Evolutionary conservation across 345 rosid species (phyloP).

Genomic region (Kernera saxatilis): DNA sequence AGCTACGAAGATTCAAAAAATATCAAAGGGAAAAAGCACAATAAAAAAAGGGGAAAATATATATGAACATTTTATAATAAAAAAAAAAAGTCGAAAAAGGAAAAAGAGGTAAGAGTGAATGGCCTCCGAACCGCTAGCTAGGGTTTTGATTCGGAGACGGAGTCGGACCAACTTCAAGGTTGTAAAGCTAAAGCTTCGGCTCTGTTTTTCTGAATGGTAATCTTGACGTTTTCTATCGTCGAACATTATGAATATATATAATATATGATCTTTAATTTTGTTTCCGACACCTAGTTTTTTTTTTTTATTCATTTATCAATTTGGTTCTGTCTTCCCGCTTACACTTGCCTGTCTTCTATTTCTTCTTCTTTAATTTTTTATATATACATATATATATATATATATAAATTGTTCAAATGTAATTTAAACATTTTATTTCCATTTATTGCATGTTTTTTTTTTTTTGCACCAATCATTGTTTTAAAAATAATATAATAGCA

Average conservation of each 20-base stretch:
- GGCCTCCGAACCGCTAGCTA: constrained; percentile 8
- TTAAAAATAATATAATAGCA: background rate
- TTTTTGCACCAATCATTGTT: constrained; percentile 7
- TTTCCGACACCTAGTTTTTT: background rate
- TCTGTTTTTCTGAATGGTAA: background rate
- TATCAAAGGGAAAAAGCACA: background rate
- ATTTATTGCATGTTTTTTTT: constrained; percentile 3
- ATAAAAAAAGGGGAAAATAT: background rate
- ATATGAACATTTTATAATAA: background rate
- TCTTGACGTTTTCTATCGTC: background rate
- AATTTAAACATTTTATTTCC: background rate
- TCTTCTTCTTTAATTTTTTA: background rate
- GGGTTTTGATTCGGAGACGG: constrained; percentile 14
- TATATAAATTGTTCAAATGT: background rate
- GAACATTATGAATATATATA: background rate
- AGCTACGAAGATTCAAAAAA: background rate
- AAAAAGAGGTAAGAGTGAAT: background rate
- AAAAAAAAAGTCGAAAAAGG: background rate
- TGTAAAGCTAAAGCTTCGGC: constrained; percentile 19
- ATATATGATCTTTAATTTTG: background rate
- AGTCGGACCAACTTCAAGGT: constrained; percentile 25
- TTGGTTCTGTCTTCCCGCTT: background rate
- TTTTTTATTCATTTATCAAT: background rate
- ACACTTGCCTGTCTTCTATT: background rate
- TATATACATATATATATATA: background rate